Evolutionary conservation across 257 asterid species (phyloP), one percentile per base, ranked within the genome.

Genomic region (Jasminum sambac): DNA sequence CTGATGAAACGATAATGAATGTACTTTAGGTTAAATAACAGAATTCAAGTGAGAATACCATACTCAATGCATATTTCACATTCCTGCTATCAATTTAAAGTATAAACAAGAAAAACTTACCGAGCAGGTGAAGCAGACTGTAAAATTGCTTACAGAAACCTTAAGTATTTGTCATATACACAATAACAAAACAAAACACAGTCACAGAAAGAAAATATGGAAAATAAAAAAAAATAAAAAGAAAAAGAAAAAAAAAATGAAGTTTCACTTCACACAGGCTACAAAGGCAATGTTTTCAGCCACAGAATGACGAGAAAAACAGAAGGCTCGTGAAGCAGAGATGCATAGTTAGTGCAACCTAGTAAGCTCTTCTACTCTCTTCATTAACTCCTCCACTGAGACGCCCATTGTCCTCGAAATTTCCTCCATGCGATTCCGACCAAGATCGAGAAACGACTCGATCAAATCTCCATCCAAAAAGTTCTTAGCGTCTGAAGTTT

Each of bases 331-430:
- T 26, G 25, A 57, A 57, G 52, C 12, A 57, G 44, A 55, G 52
- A 73, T 76, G 48, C 12, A 57, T 40, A 55, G 44, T 76, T 76
- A 95, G 82, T 95, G 98, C 68, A 95, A 75, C 89, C 98, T 90
- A 24, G 98, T 91, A 74, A 95, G 77, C 77, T 95, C 99, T 79
- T 95, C 98, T 2, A 95, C 99, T 74, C 98, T 84, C 90, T 95
- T 89, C 98, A 88, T 89, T 12, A 95, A 88, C 74, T 91, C 98
- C 84, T 91, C 98, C 23, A 91, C 96, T 0, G 95, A 79, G 24
- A 82, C 85, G 48, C 38, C 67, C 95, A 95, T 89, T 11, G 89
- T 83, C 79, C 79, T 88, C 0, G 95, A 84, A 64, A 95, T 80
- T 74, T 95, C 98, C 42, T 88, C 96, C 97, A 89, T 91, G 66